Percentiles rank a stretch among this genome's conserved stretches.
Conservation (phyloP, 2,329 filamentous ascomycete genomes). For the Aphanocladium album region DNA sequence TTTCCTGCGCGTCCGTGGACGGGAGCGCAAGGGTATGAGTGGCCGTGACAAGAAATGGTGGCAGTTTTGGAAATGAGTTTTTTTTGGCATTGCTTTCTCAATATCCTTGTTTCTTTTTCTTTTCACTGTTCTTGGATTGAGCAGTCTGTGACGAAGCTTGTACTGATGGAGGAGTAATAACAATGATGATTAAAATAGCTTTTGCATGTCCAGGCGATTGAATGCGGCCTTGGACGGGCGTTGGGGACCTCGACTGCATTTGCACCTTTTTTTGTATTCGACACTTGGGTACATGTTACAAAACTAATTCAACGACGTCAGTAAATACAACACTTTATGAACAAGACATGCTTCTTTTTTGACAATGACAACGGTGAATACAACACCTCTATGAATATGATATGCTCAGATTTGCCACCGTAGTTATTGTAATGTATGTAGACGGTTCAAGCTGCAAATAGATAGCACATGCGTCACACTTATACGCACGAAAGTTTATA, state of each 20-base stretch:
- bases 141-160: background rate
- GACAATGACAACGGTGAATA: too few species aligned
- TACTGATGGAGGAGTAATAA: background rate
- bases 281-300: background rate
- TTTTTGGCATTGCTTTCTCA: background rate
- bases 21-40: constrained; percentile 34
- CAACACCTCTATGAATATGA: background rate
- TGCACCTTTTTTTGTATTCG: background rate
- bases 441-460: too few species aligned
- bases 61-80: constrained; percentile 53
- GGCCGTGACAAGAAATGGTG: constrained; percentile 41
- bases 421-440: too few species aligned
- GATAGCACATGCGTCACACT: too few species aligned
- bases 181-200: background rate
- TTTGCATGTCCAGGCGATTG: background rate
- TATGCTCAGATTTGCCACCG: background rate
- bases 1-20: constrained; percentile 60
- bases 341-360: too few species aligned
- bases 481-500: too few species aligned
- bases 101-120: background rate
- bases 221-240: background rate
- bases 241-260: constrained; percentile 1
- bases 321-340: too few species aligned
- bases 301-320: background rate
- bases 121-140: background rate